Evolutionary conservation across 768 basidiomycete genomes (phyloP).

Genomic region (Naematelia encephala): DNA sequence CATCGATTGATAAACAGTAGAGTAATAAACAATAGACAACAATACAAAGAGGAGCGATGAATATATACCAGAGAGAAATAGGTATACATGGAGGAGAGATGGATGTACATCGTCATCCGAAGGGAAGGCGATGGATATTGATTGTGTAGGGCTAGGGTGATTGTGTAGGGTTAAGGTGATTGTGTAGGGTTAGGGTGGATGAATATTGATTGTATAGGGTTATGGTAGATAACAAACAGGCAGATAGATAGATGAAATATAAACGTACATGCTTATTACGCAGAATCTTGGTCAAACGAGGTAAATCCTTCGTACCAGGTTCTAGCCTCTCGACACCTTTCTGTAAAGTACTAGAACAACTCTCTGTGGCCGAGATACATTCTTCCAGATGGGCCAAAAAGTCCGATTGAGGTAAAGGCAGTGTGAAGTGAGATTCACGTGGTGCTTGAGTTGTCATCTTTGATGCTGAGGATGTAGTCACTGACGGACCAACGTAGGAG

Average conservation of each 20-base stretch:
- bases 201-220: too few relatives aligned
- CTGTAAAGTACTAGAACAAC: conserved; percentile 20
- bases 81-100: background rate
- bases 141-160: too few relatives aligned
- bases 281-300: conserved; percentile 43
- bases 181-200: too few relatives aligned
- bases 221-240: too few relatives aligned
- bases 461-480: background rate
- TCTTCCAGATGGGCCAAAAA: conserved; percentile 41
- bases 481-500: background rate
- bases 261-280: conserved; percentile 44
- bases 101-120: too few relatives aligned
- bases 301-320: conserved; percentile 40
- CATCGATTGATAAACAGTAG: too few relatives aligned
- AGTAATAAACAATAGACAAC: too few relatives aligned
- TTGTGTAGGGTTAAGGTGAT: too few relatives aligned
- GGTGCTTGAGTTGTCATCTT: background rate
- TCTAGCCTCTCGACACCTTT: conserved; percentile 20
- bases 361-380: conserved; percentile 40
- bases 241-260: background rate
- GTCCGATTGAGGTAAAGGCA: conserved; percentile 25
- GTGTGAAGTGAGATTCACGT: conserved; percentile 16
- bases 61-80: background rate
- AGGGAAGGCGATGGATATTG: too few relatives aligned
- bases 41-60: too few relatives aligned